A percentile compares a stretch with the other conserved stretches of the same genome.
Conservation (phyloP, 441 rosid species). For the Croton laevigatus region DNA sequence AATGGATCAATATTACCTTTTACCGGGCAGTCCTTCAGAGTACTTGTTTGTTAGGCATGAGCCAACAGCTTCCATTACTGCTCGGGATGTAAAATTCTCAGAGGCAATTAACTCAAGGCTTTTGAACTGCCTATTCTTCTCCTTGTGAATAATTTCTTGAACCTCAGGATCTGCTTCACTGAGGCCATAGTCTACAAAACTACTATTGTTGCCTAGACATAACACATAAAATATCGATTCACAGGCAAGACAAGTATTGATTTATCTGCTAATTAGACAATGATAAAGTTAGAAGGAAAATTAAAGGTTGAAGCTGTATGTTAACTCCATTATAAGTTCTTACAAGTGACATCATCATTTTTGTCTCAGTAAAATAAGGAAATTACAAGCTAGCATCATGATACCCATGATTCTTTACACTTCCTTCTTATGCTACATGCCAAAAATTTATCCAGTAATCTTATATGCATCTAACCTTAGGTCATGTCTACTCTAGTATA, state of each 20-base stretch:
- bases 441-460: not conserved
- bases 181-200: slow-evolving; percentile 52
- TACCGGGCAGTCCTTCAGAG: slow-evolving; percentile 94
- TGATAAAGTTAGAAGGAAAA: not conserved
- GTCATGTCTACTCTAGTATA: not conserved
- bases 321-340: not conserved
- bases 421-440: not conserved
- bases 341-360: not conserved
- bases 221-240: not conserved
- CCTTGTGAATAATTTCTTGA: slow-evolving; percentile 52
- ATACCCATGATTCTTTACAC: not conserved
- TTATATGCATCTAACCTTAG: not conserved
- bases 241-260: not conserved
- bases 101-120: slow-evolving; percentile 42
- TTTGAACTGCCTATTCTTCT: slow-evolving; percentile 78
- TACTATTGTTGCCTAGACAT: slow-evolving; percentile 38
- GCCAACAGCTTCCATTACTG: slow-evolving; percentile 95
- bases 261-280: not conserved
- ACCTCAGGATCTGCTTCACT: slow-evolving; percentile 81
- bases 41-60: slow-evolving; percentile 92
- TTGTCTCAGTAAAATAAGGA: not conserved
- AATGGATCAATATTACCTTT: slow-evolving; percentile 46
- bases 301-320: not conserved
- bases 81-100: slow-evolving; percentile 55
- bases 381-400: not conserved